Conservation (phyloP, 75 land plant species). For the Picea sitchensis region DNA sequence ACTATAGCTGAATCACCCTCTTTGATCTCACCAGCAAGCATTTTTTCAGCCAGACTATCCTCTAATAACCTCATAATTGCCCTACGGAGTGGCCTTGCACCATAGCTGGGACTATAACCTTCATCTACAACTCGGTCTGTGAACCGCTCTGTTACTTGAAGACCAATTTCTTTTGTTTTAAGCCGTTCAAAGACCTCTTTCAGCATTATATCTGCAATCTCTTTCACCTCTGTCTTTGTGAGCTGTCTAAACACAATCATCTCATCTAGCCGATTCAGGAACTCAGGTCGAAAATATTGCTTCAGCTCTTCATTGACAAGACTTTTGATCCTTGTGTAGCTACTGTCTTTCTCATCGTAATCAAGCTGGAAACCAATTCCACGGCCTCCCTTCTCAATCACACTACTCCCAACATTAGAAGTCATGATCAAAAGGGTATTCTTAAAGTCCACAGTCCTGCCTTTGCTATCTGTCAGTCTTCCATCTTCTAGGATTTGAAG, state of each 20-base stretch:
- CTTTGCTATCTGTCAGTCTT: conserved; percentile 86
- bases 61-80: conserved; percentile 92
- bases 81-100: conserved; percentile 84
- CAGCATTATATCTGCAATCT: conserved; percentile 87
- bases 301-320: conserved; percentile 84
- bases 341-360: conserved; percentile 83
- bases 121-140: conserved; percentile 82
- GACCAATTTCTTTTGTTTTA: conserved; percentile 62
- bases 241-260: conserved; percentile 89
- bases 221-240: conserved; percentile 81
- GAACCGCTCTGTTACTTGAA: conserved; percentile 88
- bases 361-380: conserved; percentile 80
- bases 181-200: conserved; percentile 80
- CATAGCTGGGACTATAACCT: conserved; percentile 91
- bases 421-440: conserved; percentile 95
- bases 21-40: conserved; percentile 88
- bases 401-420: conserved; percentile 87
- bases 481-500: conserved; percentile 80
- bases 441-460: conserved; percentile 89
- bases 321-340: conserved; percentile 86
- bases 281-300: conserved; percentile 88
- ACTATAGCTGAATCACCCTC: conserved; percentile 95
- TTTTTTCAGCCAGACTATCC: conserved; percentile 92
- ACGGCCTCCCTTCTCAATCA: conserved; percentile 83
- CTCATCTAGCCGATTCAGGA: conserved; percentile 81